A percentile compares a stretch with the other conserved stretches of the same genome.
Evolutionary conservation across 2,329 filamentous ascomycete species (phyloP).

Genomic region (Geosmithia flava): DNA sequence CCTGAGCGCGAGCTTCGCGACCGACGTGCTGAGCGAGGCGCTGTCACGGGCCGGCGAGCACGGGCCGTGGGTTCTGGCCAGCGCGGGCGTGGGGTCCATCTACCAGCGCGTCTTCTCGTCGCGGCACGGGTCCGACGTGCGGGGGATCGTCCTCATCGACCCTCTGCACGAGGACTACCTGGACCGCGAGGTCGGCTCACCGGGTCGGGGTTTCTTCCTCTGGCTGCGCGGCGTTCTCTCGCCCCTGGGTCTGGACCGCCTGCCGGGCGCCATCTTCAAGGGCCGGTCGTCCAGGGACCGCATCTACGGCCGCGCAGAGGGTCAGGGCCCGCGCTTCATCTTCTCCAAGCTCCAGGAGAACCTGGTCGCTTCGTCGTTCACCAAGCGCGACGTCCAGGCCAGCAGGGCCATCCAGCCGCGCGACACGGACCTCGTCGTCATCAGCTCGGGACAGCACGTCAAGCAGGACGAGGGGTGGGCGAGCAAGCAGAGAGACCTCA

Average conservation of each 20-base stretch:
- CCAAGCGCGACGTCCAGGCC: slow-evolving; percentile 67
- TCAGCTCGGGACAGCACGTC: slow-evolving; percentile 69
- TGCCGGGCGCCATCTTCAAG: slow-evolving; percentile 69
- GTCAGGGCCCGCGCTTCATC: slow-evolving; percentile 72
- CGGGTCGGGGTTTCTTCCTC: slow-evolving; percentile 66
- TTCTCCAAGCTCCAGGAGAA: slow-evolving; percentile 91
- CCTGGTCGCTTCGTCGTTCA: slow-evolving; percentile 73
- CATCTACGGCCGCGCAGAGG: slow-evolving; percentile 67
- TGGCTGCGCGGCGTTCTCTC: slow-evolving; percentile 82
- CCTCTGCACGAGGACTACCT: slow-evolving; percentile 82
- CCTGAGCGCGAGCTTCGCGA: slow-evolving; percentile 84
- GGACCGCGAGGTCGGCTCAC: slow-evolving; percentile 43
- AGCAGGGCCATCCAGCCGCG: slow-evolving; percentile 67
- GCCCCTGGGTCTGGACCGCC: slow-evolving; percentile 72
- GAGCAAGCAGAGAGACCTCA: slow-evolving; percentile 73
- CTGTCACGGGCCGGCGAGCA: slow-evolving; percentile 68
- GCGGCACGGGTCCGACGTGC: slow-evolving; percentile 62
- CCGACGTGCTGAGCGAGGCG: slow-evolving; percentile 78
- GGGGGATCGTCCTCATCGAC: slow-evolving; percentile 76
- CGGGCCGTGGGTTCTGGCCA: slow-evolving; percentile 81
- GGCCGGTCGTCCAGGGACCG: slow-evolving; percentile 73
- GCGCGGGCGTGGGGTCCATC: slow-evolving; percentile 75
- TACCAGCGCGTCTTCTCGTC: slow-evolving; percentile 88
- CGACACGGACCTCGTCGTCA: slow-evolving; percentile 64
- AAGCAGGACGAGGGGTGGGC: slow-evolving; percentile 62